A percentile compares a stretch with the other conserved stretches of the same genome.
phyloP scores from a whole-genome alignment of 768 basidiomycete species.

The Psilocybe cyanescens region DNA sequence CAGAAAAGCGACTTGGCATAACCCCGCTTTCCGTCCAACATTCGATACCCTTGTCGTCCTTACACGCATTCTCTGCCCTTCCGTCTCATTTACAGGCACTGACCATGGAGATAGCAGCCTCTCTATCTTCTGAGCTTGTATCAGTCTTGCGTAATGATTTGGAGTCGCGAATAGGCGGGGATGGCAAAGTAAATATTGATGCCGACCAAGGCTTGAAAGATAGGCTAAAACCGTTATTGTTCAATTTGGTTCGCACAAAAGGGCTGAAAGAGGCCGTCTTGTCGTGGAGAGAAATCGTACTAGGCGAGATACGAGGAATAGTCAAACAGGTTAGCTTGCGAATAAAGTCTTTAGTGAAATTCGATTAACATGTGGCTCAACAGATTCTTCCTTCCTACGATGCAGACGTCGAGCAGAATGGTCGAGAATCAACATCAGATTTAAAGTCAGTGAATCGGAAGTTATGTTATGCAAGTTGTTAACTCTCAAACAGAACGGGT shows the following conservation, averaged over 20 bases:
- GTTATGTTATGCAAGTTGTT: background rate
- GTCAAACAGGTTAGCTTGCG: constrained; percentile 58
- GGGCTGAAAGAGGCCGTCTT: constrained; percentile 69
- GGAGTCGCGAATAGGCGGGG: constrained; percentile 43
- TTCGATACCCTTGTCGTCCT: constrained; percentile 63
- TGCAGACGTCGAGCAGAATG: constrained; percentile 50
- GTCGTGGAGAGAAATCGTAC: constrained; percentile 72
- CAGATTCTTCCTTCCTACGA: constrained; percentile 68
- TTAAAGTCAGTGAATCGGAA: constrained; percentile 18
- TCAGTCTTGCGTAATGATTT: constrained; percentile 70
- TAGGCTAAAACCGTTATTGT: constrained; percentile 69
- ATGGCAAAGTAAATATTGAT: constrained; percentile 19
- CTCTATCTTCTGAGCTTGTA: constrained; percentile 80
- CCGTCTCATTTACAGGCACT: constrained; percentile 74
- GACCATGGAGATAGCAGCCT: constrained; percentile 74
- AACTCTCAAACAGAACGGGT: constrained; percentile 35
- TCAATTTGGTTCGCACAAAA: constrained; percentile 76
- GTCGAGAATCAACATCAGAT: constrained; percentile 18
- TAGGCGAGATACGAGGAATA: constrained; percentile 60
- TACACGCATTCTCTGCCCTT: constrained; percentile 75
- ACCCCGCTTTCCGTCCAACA: constrained; percentile 26
- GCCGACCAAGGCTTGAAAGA: constrained; percentile 57
- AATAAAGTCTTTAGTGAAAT: background rate
- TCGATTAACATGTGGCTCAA: constrained; percentile 1
- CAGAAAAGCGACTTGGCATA: constrained; percentile 16